A percentile compares a stretch with the other conserved stretches of the same genome.
phyloP scores from a whole-genome alignment of 1,284 basidiomycete species.

The Moniliophthora roreri region DNA sequence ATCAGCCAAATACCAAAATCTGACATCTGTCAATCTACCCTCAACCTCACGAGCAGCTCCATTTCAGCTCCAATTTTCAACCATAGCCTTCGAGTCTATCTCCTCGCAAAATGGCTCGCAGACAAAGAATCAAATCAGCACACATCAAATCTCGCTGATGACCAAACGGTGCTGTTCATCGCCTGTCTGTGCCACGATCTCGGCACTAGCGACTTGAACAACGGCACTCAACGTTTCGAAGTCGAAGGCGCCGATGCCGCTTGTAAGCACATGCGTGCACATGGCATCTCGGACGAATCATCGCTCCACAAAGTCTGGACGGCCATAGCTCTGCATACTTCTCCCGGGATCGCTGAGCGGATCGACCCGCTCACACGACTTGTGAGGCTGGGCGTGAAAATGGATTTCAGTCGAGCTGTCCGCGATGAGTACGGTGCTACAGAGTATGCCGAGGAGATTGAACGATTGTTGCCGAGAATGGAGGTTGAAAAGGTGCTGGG shows the following conservation, averaged over 20 bases:
- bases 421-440: background rate
- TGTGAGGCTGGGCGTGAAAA: constrained; percentile 2
- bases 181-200: constrained; percentile 8
- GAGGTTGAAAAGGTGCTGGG: constrained; percentile 6
- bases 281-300: background rate
- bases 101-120: background rate
- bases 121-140: background rate
- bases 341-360: constrained; percentile 5
- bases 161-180: background rate
- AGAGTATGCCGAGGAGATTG: background rate
- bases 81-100: background rate
- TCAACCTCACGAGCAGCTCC: background rate
- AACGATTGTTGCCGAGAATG: background rate
- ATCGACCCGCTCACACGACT: constrained; percentile 3
- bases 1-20: background rate
- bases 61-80: background rate
- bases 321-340: constrained; percentile 6
- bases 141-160: background rate
- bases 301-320: constrained; percentile 6
- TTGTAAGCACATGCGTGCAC: background rate
- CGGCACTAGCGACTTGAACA: background rate
- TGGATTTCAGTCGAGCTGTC: constrained; percentile 1
- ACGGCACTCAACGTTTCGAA: constrained; percentile 4
- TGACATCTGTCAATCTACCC: background rate
- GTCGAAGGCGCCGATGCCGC: constrained; percentile 8